phyloP scores from a whole-genome alignment of 1,139 yeast genomes.

The Debaryomyces nepalensis region DNA sequence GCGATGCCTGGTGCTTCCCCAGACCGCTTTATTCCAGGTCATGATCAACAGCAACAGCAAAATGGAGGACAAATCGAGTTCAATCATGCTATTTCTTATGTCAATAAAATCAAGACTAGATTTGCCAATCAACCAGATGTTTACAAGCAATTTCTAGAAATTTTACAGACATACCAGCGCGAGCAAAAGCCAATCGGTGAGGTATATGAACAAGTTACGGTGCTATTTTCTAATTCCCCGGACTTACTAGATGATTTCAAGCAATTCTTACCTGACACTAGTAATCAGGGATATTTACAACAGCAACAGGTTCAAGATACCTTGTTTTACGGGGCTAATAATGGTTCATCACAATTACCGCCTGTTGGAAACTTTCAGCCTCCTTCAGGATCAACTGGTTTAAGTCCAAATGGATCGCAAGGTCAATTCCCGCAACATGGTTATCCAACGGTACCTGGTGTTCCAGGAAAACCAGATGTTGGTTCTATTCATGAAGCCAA shows the following conservation, averaged over 20 bases:
- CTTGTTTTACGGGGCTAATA: slow-evolving; percentile 25
- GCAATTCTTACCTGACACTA: slow-evolving; percentile 92
- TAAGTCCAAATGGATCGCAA: slow-evolving; percentile 30
- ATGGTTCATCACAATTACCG: slow-evolving; percentile 65
- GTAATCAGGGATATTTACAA: slow-evolving; percentile 38
- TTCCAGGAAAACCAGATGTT: slow-evolving; percentile 21
- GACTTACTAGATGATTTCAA: slow-evolving; percentile 93
- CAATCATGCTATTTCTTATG: slow-evolving; percentile 95
- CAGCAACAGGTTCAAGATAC: slow-evolving; percentile 27
- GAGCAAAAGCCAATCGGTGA: slow-evolving; percentile 95
- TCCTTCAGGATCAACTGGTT: slow-evolving; percentile 51
- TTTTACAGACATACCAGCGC: slow-evolving; percentile 92
- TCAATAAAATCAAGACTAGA: slow-evolving; percentile 91
- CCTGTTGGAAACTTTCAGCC: slow-evolving; percentile 97
- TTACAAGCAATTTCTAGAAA: slow-evolving; percentile 92
- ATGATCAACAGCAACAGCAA: slow-evolving; percentile 29
- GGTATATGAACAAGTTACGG: slow-evolving; percentile 91
- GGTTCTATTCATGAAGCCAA: slow-evolving; percentile 15
- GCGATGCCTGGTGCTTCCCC: slow-evolving; percentile 14
- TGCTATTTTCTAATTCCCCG: slow-evolving; percentile 88
- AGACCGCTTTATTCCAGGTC: slow-evolving; percentile 18
- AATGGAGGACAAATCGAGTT: slow-evolving; percentile 89
- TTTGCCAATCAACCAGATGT: slow-evolving; percentile 95
- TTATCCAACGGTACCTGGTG: slow-evolving; percentile 13
- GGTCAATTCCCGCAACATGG: slow-evolving; percentile 15